phyloP scores from a whole-genome alignment of 345 rosid species.

The Brassica rapa region DNA sequence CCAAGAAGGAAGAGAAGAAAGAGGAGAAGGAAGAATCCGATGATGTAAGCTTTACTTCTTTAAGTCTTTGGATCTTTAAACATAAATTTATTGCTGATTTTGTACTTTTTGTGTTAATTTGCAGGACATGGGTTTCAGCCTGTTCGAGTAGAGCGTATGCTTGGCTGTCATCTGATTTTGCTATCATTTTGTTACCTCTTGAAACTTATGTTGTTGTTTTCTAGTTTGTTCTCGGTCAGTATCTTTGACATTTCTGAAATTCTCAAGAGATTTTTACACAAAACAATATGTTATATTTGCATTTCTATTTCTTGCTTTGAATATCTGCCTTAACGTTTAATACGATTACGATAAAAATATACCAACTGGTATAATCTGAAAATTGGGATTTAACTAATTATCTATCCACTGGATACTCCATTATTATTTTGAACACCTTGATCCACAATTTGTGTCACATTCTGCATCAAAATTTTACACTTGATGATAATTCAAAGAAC shows the following conservation, averaged over 20 bases:
- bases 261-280: neutral
- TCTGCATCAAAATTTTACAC: neutral
- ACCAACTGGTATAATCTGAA: neutral
- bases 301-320: neutral
- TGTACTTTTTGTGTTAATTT: neutral
- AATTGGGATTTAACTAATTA: neutral
- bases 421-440: neutral
- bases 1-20: conserved; percentile 79
- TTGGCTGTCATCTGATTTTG: neutral
- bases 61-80: neutral
- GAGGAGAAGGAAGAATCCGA: conserved; percentile 84
- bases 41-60: conserved; percentile 51
- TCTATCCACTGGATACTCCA: neutral
- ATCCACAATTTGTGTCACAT: neutral
- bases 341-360: neutral
- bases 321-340: neutral
- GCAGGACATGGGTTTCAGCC: conserved; percentile 73
- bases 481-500: neutral
- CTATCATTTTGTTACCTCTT: conserved; percentile 1
- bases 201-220: conserved; percentile 9
- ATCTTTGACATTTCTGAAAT: neutral
- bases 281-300: neutral
- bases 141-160: conserved; percentile 45
- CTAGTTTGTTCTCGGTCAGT: conserved; percentile 14
- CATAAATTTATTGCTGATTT: neutral